Base-by-base conservation (phyloP, 1,284 basidiomycete species). In the Ganoderma boninense region DNA sequence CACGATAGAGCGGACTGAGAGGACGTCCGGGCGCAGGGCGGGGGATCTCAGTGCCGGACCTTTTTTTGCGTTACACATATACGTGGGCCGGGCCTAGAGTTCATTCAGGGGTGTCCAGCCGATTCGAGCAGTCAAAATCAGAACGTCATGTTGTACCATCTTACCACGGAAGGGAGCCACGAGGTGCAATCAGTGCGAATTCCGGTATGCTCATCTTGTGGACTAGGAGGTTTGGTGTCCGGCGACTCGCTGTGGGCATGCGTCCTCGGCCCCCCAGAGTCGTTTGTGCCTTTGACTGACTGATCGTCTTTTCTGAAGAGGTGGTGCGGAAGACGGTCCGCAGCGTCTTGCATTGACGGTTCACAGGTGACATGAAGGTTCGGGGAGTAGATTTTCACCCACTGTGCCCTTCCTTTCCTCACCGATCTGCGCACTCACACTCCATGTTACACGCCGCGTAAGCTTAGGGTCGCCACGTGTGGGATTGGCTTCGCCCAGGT, bases 91-190 rank as follows among this genome's bases (percentile, higher is more conserved):
- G 54, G 32, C 16, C 54, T 57, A 57, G 54, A 57, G 54, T 20
- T 60, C 59, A n/a, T 61, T 26, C 59, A 14, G n/a, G 38, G 59
- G 59, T 61, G 44, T 64, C 16, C 46, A n/a, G 32, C 35, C 46
- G 46, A 35, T 57, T 57, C 29, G 54, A 32, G 46, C 62, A 64
- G 62, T 64, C 62, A 38, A 64, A 64, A 52, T 64, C 62, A 64
- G 46, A 64, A 52, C 32, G 35, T 20, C 54, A 29, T 57, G 54
- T 57, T 57, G 54, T 57, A 57, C 54, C 23, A 54, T 26, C 23
- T 11, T 49, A 23, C 46, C 49, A 26, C 23, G 14, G 49, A n/a
- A 10, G 23, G 49, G 49, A 26, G 23, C 26, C 49, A 54, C 49
- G 23, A 57, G 29, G 54, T 6, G 32, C 54, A 10, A 3, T 54